phyloP scores from a whole-genome alignment of 75 land plant genomes.

The Sequoiadendron giganteum region DNA sequence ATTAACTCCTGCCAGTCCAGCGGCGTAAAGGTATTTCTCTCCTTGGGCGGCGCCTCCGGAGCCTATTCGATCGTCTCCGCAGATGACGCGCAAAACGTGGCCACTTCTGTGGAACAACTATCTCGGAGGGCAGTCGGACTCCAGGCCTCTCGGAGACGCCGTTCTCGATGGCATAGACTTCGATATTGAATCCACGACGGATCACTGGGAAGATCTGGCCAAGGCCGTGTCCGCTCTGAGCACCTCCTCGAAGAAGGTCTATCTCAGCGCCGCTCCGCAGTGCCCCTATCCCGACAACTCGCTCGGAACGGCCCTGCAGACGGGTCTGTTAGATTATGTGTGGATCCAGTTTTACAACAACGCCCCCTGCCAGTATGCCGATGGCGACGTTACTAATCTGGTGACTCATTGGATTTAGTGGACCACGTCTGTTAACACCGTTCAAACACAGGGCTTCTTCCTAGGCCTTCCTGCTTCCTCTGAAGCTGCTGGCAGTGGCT shows the following conservation, averaged over 20 bases:
- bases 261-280: slow-evolving; percentile 42
- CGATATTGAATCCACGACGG: slow-evolving; percentile 38
- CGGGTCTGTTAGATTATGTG: slow-evolving; percentile 43
- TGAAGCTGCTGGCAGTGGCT: slow-evolving; percentile 36
- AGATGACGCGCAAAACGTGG: slow-evolving; percentile 31
- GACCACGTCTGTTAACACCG: neutral
- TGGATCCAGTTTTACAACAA: slow-evolving; percentile 61
- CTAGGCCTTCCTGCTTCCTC: slow-evolving; percentile 42
- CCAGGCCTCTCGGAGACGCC: slow-evolving; percentile 41
- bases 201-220: slow-evolving; percentile 25
- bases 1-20: slow-evolving; percentile 32
- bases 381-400: slow-evolving; percentile 12
- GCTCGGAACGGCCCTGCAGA: slow-evolving; percentile 19
- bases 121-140: slow-evolving; percentile 32
- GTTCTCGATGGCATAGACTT: slow-evolving; percentile 52
- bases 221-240: neutral
- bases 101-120: slow-evolving; percentile 39
- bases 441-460: slow-evolving; percentile 17
- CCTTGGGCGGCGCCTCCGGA: slow-evolving; percentile 39
- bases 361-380: slow-evolving; percentile 25
- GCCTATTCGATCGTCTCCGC: slow-evolving; percentile 33
- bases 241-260: slow-evolving; percentile 16
- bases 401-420: slow-evolving; percentile 32
- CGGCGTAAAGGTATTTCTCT: slow-evolving; percentile 48
- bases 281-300: slow-evolving; percentile 36